These are phyloP conservation scores for Anthoceros angustus DNA, from an alignment of 225 moss, liverwort and hornwort species.

Conservation along the genomic window DNA sequence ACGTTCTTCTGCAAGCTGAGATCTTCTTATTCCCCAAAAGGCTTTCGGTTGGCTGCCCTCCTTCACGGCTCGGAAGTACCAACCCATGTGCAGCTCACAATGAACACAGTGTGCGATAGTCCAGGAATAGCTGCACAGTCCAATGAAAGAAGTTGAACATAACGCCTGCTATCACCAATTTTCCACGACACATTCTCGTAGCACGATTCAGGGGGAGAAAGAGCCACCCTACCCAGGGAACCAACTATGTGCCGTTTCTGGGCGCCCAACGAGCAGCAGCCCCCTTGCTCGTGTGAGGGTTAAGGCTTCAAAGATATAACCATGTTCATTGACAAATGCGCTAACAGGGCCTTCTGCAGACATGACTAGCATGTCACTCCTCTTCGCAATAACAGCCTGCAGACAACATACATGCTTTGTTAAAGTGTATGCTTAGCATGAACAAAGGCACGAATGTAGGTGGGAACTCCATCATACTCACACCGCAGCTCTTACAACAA, in stretches of 20 bases:
- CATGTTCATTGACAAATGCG: slow-evolving; percentile 70
- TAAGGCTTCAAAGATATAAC: slow-evolving; percentile 81
- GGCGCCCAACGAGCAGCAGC: slow-evolving; percentile 48
- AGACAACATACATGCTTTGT: neutral
- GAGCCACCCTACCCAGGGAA: slow-evolving; percentile 56
- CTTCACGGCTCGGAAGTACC: slow-evolving; percentile 85
- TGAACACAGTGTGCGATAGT: slow-evolving; percentile 63
- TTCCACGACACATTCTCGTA: neutral
- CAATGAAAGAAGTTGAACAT: neutral
- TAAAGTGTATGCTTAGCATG: too few relatives aligned
- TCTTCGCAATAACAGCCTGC: slow-evolving; percentile 74
- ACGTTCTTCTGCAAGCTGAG: slow-evolving; percentile 66
- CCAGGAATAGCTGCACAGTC: slow-evolving; percentile 62
- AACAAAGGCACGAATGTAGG: too few relatives aligned
- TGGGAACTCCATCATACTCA: slow-evolving; percentile 9
- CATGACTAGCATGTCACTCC: slow-evolving; percentile 81
- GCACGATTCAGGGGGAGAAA: neutral
- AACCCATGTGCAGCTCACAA: slow-evolving; percentile 78
- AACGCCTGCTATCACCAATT: neutral
- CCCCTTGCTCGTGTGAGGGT: slow-evolving; percentile 68
- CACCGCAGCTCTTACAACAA: slow-evolving; percentile 68
- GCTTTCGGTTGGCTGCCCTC: slow-evolving; percentile 63
- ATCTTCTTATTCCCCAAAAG: slow-evolving; percentile 90
- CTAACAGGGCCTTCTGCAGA: slow-evolving; percentile 86
- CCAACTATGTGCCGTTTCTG: slow-evolving; percentile 88